These are phyloP conservation scores for Bremia lactucae DNA, from an alignment of 352 stramenopile species.

Conservation along the genomic window DNA sequence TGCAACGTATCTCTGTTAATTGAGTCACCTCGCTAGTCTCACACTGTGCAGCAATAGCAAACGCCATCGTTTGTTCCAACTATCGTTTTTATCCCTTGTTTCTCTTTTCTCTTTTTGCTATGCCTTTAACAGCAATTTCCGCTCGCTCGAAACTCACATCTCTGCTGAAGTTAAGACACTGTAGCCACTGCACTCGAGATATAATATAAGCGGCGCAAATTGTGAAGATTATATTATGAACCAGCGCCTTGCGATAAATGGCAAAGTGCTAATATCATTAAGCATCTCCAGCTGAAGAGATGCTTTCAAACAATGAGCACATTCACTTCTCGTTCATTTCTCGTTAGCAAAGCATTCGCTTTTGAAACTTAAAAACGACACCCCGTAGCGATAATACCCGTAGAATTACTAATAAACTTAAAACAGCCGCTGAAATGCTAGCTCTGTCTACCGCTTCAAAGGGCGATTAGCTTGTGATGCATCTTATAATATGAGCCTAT, in stretches of 20 bases:
- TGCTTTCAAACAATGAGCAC: slow-evolving; percentile 55
- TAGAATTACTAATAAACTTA: slow-evolving; percentile 43
- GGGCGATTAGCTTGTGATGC: slow-evolving; percentile 50
- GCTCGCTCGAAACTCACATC: slow-evolving; percentile 20
- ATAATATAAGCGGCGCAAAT: slow-evolving; percentile 32
- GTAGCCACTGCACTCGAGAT: slow-evolving; percentile 38
- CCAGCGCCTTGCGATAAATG: slow-evolving; percentile 39
- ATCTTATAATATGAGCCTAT: slow-evolving; percentile 50
- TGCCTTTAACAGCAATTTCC: slow-evolving; percentile 15
- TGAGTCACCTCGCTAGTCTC: too few species aligned
- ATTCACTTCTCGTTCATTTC: slow-evolving; percentile 58
- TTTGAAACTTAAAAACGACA: slow-evolving; percentile 34
- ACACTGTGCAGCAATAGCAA: too few species aligned
- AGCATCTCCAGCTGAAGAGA: slow-evolving; percentile 40
- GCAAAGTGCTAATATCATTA: slow-evolving; percentile 45
- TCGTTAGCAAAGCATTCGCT: slow-evolving; percentile 41
- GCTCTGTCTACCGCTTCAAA: slow-evolving; percentile 35
- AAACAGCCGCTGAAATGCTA: slow-evolving; percentile 37
- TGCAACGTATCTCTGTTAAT: too few species aligned
- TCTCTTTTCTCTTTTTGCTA: slow-evolving; percentile 15
- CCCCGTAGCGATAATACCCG: slow-evolving; percentile 43
- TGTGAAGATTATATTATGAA: slow-evolving; percentile 48
- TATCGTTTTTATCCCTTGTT: slow-evolving; percentile 10
- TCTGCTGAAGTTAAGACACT: slow-evolving; percentile 34
- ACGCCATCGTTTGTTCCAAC: slow-evolving; percentile 1